phyloP scores from a whole-genome alignment of 2,329 filamentous ascomycete genomes.

The Hypoxylon sp. region DNA sequence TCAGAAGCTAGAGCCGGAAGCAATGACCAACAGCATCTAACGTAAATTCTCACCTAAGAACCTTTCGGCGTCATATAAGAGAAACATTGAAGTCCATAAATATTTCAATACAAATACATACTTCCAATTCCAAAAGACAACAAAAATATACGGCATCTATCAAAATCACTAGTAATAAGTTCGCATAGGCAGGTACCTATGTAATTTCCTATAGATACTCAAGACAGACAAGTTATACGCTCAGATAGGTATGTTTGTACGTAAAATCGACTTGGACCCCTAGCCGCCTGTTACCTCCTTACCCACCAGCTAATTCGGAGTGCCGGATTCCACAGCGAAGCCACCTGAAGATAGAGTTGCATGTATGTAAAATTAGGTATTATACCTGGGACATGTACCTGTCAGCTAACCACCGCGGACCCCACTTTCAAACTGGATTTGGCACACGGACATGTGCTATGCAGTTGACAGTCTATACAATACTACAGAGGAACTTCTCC shows the following conservation, averaged over 20 bases:
- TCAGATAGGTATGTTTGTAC: conserved; percentile 1
- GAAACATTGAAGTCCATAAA: too few species aligned
- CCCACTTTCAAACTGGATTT: conserved; percentile 24
- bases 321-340: conserved; percentile 11
- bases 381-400: conserved; percentile 1
- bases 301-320: conserved; percentile 14
- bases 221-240: conserved; percentile 25
- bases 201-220: conserved; percentile 21
- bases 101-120: too few species aligned
- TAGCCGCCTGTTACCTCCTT: conserved; percentile 1
- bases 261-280: conserved; percentile 16
- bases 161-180: not conserved
- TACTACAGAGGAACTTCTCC: not conserved
- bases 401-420: conserved; percentile 12
- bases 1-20: not conserved
- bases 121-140: too few species aligned
- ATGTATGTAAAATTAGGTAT: conserved; percentile 15
- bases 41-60: not conserved
- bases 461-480: not conserved
- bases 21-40: not conserved
- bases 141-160: conserved; percentile 1
- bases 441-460: conserved; percentile 23
- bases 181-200: not conserved
- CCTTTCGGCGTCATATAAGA: too few species aligned
- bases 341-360: conserved; percentile 18